Evolutionary conservation across 306 rosid species (phyloP).

Genomic region (Benincasa hispida): DNA sequence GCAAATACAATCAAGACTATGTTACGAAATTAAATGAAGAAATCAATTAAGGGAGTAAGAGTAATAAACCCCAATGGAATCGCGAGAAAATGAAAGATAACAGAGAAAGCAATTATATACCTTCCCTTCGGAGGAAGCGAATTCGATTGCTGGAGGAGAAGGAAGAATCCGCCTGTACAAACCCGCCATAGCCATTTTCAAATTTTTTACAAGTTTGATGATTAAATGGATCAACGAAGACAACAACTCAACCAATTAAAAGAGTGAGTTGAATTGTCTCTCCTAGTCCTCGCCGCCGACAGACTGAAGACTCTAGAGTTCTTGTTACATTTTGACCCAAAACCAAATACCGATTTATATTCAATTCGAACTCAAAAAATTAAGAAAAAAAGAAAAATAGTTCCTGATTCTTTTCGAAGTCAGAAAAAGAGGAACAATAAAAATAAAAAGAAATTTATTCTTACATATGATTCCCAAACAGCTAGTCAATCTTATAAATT

Average conservation of each 20-base stretch:
- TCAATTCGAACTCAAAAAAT: not conserved
- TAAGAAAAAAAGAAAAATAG: no score
- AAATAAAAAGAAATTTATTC: no score
- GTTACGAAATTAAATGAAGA: not conserved
- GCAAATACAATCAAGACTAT: not conserved
- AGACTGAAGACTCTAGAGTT: not conserved
- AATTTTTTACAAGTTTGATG: not conserved
- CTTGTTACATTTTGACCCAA: not conserved
- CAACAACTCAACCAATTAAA: not conserved
- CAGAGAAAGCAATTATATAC: constrained; percentile 13
- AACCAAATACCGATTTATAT: not conserved
- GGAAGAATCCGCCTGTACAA: constrained; percentile 69
- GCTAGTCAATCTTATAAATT: no score
- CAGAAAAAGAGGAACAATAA: no score
- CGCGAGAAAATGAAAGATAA: not conserved
- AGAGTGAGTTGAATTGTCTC: not conserved
- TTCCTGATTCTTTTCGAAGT: no score
- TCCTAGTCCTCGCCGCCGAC: not conserved
- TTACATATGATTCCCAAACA: no score
- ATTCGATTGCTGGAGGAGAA: constrained; percentile 82
- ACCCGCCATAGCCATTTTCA: constrained; percentile 76
- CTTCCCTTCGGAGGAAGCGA: constrained; percentile 76
- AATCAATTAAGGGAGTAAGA: not conserved
- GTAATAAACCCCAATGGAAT: not conserved
- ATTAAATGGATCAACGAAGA: not conserved